Evolutionary conservation across 1,284 basidiomycete genomes (phyloP).

Genomic region (Flammula alnicola): DNA sequence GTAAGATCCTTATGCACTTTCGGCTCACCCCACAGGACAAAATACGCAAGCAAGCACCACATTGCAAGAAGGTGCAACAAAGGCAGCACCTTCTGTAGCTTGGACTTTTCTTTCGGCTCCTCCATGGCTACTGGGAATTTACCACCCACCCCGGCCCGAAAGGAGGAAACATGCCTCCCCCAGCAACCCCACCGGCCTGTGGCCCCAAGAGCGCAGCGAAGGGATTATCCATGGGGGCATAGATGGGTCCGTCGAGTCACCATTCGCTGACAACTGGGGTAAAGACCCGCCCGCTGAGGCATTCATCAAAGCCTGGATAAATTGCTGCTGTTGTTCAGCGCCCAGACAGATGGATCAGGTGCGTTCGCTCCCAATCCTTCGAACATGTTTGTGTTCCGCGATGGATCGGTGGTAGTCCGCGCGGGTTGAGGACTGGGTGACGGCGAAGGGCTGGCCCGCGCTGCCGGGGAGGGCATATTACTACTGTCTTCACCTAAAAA

Average conservation of each 20-base stretch:
- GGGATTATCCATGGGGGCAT: conserved; percentile 40
- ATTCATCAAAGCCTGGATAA: conserved; percentile 64
- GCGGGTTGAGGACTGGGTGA: conserved; percentile 35
- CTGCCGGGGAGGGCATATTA: conserved; percentile 47
- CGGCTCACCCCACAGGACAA: conserved; percentile 70
- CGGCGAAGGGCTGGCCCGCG: conserved; percentile 34
- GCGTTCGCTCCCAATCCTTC: conserved; percentile 24
- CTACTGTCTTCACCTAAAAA: conserved; percentile 67
- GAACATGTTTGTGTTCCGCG: conserved; percentile 25
- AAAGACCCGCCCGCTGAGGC: conserved; percentile 31
- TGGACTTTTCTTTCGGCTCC: conserved; percentile 38
- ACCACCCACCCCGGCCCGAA: conserved; percentile 20
- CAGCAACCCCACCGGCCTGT: conserved; percentile 25
- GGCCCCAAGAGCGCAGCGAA: conserved; percentile 42
- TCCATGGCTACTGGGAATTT: conserved; percentile 16
- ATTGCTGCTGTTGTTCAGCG: conserved; percentile 65
- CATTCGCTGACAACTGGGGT: conserved; percentile 20
- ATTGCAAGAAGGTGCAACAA: conserved; percentile 64
- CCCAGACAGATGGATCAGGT: conserved; percentile 63
- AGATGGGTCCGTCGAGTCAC: conserved; percentile 27
- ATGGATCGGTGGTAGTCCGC: conserved; percentile 25
- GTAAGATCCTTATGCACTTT: conserved; percentile 31
- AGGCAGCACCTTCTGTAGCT: conserved; percentile 63
- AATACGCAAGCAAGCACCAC: conserved; percentile 69
- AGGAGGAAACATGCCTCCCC: conserved; percentile 16